A percentile compares a stretch with the other conserved stretches of the same genome.
These are phyloP conservation scores for Mycena leptocephala DNA, from an alignment of 768 basidiomycete species.

Conservation along the genomic window DNA sequence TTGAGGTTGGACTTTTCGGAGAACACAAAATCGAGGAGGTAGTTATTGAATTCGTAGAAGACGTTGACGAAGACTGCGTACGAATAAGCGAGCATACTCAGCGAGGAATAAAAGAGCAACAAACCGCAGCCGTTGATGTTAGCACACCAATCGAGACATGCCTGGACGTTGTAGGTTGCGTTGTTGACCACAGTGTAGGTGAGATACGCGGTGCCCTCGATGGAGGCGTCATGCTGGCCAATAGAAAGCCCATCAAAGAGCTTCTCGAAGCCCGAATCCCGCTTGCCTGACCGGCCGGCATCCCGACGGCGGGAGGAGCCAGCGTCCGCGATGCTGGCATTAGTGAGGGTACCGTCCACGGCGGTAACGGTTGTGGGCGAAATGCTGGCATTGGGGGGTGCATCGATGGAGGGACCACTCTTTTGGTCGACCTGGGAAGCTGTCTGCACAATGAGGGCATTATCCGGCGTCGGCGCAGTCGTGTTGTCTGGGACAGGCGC, in stretches of 20 bases:
- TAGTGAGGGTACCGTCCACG: background rate
- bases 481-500: background rate
- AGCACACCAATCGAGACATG: background rate
- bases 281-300: background rate
- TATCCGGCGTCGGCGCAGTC: background rate
- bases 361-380: background rate
- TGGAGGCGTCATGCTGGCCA: constrained; percentile 31
- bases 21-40: constrained; percentile 56
- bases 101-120: background rate
- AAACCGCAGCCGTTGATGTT: background rate
- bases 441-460: background rate
- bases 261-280: constrained; percentile 36
- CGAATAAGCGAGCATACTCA: background rate
- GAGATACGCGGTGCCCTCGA: background rate
- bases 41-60: constrained; percentile 65
- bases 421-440: background rate
- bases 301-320: background rate
- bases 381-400: background rate
- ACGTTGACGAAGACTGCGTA: constrained; percentile 61
- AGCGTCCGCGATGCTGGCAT: background rate
- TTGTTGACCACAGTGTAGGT: too few relatives aligned
- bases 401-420: background rate
- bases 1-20: constrained; percentile 60
- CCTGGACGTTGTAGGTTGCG: background rate
- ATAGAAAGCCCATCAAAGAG: constrained; percentile 44